phyloP scores from a whole-genome alignment of 305 asterid genomes.

The Solanum hybrid region DNA sequence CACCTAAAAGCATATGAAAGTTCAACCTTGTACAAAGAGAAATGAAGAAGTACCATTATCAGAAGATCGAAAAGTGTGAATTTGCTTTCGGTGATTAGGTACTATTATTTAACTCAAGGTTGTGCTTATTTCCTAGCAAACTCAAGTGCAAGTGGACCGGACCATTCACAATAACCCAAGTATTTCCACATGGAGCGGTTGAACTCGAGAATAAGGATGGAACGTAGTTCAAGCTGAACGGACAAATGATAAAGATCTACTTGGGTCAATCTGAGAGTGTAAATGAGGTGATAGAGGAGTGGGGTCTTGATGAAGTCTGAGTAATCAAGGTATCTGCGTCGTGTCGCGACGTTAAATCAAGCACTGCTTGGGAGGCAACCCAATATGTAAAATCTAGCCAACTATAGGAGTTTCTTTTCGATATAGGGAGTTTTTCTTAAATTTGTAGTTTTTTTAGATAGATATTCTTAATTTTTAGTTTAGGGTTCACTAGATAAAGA shows the following conservation, averaged over 20 bases:
- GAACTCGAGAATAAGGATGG: neutral
- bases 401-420: no score
- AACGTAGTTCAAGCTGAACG: neutral
- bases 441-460: no score
- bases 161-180: neutral
- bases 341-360: no score
- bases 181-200: neutral
- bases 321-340: neutral
- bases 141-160: neutral
- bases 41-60: neutral
- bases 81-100: neutral
- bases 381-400: no score
- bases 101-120: neutral
- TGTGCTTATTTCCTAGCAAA: neutral
- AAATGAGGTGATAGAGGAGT: neutral
- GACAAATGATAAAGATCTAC: neutral
- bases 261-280: neutral
- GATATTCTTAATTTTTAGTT: no score
- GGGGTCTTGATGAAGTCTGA: neutral
- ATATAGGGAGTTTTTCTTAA: no score
- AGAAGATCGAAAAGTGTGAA: neutral
- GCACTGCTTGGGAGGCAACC: no score
- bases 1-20: neutral
- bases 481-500: no score
- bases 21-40: neutral